These are phyloP conservation scores for Candida nemodendra DNA, from an alignment of 805 yeast genomes.

Conservation along the genomic window DNA sequence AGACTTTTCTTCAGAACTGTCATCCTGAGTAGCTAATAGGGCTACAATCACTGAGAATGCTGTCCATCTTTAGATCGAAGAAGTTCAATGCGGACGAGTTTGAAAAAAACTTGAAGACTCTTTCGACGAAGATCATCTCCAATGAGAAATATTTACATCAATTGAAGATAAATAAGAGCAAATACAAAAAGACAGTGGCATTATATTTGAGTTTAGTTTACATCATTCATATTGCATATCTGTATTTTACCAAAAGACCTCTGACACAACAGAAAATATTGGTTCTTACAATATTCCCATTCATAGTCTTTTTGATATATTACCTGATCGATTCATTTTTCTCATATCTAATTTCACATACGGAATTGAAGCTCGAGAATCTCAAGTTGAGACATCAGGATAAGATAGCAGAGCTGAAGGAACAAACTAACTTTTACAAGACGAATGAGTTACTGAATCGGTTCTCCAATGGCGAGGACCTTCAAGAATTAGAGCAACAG, in stretches of 20 bases:
- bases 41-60: slow-evolving; percentile 11
- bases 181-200: slow-evolving; percentile 17
- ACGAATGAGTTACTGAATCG: slow-evolving; percentile 73
- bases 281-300: slow-evolving; percentile 13
- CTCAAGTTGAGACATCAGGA: slow-evolving; percentile 36
- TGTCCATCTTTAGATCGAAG: slow-evolving; percentile 28
- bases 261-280: slow-evolving; percentile 5
- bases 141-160: slow-evolving; percentile 24
- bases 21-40: too few relatives aligned
- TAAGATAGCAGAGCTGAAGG: slow-evolving; percentile 34
- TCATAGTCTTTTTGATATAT: slow-evolving; percentile 14
- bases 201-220: slow-evolving; percentile 24
- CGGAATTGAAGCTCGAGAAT: slow-evolving; percentile 24
- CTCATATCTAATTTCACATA: slow-evolving; percentile 21
- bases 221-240: slow-evolving; percentile 23
- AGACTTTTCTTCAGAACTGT: too few relatives aligned
- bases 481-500: slow-evolving; percentile 37
- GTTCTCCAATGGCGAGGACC: slow-evolving; percentile 53
- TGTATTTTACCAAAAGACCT: slow-evolving; percentile 9
- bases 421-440: slow-evolving; percentile 67
- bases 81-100: slow-evolving; percentile 42
- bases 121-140: slow-evolving; percentile 36
- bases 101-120: slow-evolving; percentile 40
- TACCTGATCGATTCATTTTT: slow-evolving; percentile 16
- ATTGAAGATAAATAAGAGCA: slow-evolving; percentile 14